Conservation (phyloP, 495 filamentous ascomycete genomes). For the Penicillium angulare region DNA sequence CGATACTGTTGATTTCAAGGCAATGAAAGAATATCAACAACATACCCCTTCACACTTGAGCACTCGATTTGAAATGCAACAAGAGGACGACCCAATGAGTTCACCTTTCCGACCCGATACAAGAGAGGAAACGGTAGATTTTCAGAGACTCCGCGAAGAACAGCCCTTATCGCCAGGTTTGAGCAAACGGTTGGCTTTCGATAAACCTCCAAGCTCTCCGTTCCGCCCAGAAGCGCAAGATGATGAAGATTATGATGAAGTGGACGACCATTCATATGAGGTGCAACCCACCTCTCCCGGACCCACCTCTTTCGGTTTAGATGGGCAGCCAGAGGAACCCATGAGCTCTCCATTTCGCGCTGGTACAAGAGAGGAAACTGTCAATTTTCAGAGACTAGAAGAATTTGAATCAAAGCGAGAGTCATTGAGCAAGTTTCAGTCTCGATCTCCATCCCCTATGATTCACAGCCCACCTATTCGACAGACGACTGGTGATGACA, state of each 20-base stretch:
- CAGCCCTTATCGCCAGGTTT: conserved; percentile 11
- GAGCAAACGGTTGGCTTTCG: conserved; percentile 15
- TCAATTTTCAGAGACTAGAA: conserved; percentile 19
- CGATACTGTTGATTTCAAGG: conserved; percentile 39
- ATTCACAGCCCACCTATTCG: conserved; percentile 8
- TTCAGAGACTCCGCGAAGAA: conserved; percentile 22
- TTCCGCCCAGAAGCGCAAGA: conserved; percentile 33
- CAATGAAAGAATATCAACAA: conserved; percentile 1
- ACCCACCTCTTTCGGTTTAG: conserved; percentile 7
- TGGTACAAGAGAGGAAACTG: conserved; percentile 29
- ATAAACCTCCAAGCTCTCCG: conserved; percentile 31
- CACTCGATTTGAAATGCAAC: not conserved
- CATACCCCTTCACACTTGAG: not conserved
- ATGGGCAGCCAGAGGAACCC: conserved; percentile 7
- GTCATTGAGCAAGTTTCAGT: not conserved
- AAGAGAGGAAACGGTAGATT: conserved; percentile 34
- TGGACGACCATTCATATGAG: too few relatives aligned
- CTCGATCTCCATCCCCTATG: not conserved
- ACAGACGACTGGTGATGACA: conserved; percentile 24
- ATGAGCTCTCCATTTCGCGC: conserved; percentile 34
- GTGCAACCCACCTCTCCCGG: too few relatives aligned
- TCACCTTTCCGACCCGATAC: conserved; percentile 39
- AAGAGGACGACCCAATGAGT: conserved; percentile 26
- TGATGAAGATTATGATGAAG: conserved; percentile 27
- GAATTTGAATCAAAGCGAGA: not conserved